Base-by-base conservation (phyloP, 129 eudicot species). In the Glebionis coronaria region DNA sequence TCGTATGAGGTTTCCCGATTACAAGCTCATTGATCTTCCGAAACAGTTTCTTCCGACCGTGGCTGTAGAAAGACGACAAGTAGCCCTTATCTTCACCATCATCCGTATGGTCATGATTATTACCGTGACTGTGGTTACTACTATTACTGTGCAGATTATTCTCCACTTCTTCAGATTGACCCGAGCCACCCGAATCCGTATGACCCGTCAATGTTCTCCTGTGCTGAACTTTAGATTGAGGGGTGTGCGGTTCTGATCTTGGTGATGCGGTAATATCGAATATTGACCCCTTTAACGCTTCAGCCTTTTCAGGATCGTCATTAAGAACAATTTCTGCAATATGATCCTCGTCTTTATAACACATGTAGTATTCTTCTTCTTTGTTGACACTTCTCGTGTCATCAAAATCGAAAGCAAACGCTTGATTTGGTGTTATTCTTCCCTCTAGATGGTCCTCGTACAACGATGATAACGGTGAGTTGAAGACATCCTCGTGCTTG, bases 231-330 rank as follows among this genome's bases (percentile, higher is more conserved):
- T 68, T 71, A 0, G 29, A 19, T 56, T 47, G 70, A 4, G 86
- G 86, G 5, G 80, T 73, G 4, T 64, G 74, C 10, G 82, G 86
- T 56, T 76, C 82, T 5, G 81, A 78, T 31, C 20, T 73, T 1
- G 87, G 87, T 0, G 90, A 79, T 4, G 69, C 88, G 3, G 61
- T 52, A 0, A 81, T 68, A 27, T 92, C 96, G 13, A 92, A 92
- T 27, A 92, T 92, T 1, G 98, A 88, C 25, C 92, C 98, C 61
- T 82, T 89, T 0, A 92, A 78, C 5, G 85, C 95, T 64, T 92
- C 95, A 0, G 83, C 91, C 68, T 82, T 86, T 25, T 76, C 86
- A 1, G 88, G 95, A 66, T 88, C 89, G 9, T 80, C 84, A 38
- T 82, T 81, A 11, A 80, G 85, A 12, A 78, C 75, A 29, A 60